Evolutionary conservation across 768 basidiomycete species (phyloP).

Genomic region (Coprinellus micaceus): DNA sequence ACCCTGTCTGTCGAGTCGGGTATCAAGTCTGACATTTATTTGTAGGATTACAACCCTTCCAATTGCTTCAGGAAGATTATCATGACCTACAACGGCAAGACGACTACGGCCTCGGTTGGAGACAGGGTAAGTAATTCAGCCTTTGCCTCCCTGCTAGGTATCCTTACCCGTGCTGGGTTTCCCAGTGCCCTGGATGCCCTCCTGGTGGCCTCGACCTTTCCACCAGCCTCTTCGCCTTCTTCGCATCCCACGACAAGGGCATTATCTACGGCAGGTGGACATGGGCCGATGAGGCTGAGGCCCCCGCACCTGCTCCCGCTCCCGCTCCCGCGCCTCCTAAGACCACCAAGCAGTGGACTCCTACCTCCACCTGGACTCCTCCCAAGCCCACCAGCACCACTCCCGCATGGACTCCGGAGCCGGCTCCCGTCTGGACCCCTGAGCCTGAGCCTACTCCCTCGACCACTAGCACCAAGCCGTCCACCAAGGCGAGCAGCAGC

Average conservation of each 20-base stretch:
- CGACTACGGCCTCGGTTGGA: constrained; percentile 51
- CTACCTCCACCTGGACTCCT: not conserved
- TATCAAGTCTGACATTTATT: constrained; percentile 7
- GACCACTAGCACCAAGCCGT: constrained; percentile 21
- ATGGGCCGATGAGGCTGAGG: constrained; percentile 26
- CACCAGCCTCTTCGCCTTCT: constrained; percentile 51
- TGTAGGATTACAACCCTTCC: constrained; percentile 60
- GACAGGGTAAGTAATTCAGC: constrained; percentile 53
- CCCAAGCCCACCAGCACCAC: not conserved
- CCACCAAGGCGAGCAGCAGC: constrained; percentile 31
- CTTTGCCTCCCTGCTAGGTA: constrained; percentile 57
- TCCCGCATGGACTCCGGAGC: constrained; percentile 5
- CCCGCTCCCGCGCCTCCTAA: not conserved
- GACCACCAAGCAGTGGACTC: constrained; percentile 5
- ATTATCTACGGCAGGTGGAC: constrained; percentile 63
- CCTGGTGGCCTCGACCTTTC: constrained; percentile 29
- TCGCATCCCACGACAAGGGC: constrained; percentile 43
- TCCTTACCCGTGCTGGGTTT: constrained; percentile 53
- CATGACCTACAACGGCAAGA: constrained; percentile 60
- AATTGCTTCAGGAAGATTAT: constrained; percentile 59
- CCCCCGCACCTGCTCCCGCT: constrained; percentile 14
- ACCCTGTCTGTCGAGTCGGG: not conserved
- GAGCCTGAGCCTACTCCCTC: constrained; percentile 7
- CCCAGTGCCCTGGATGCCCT: constrained; percentile 10
- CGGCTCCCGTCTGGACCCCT: too few relatives aligned